Base-by-base conservation (phyloP, 257 asterid species). In the Voacanga thouarsii region DNA sequence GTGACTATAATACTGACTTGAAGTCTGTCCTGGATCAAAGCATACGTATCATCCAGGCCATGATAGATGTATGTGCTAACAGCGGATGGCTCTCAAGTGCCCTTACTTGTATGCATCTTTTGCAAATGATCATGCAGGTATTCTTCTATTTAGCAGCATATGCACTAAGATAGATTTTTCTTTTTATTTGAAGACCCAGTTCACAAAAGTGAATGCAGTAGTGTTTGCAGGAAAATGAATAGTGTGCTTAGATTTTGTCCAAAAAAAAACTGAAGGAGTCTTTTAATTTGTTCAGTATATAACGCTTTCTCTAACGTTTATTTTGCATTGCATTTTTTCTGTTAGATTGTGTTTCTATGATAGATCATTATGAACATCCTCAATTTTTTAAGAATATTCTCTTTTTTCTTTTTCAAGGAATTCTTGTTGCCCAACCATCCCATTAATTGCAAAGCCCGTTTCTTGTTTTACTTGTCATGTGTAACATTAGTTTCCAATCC, bases 91-190 rank as follows among this genome's bases (percentile, higher is more conserved):
- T 95, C 78, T 91, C 94, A 49, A 93, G 97, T 86, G 86, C 97
- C 64, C 81, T 93, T 72, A 87, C 93, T 71, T 95, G 98, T 81
- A 93, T 95, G 98, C 91, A 82, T 87, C 92, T 95, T 77, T 84
- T 93, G 87, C 99, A 95, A 87, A 95, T 95, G 99, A 94, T 93
- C 87, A 95, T 95, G 96, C 99, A 95, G 99, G 99, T 95, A 89
- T 45, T 80, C 71, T 82, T 50, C 75, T 77, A 69, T 77, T 60
- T 74, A 68, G 56, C 71, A 24, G 70, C 61, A 67, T 61, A 30
- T 61, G 53, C 47, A 49, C 65, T 24, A 41, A 50, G 56, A 50
- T 45, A 45, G 55, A 47, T 26, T 55, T 4, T 55, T 55, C 10
- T 18, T 21, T 55, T 18, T 5, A 4, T 55, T 55, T 23, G 26